A percentile compares a stretch with the other conserved stretches of the same genome.
Conservation (phyloP, 2,329 filamentous ascomycete species). For the Colletotrichum coccodes region DNA sequence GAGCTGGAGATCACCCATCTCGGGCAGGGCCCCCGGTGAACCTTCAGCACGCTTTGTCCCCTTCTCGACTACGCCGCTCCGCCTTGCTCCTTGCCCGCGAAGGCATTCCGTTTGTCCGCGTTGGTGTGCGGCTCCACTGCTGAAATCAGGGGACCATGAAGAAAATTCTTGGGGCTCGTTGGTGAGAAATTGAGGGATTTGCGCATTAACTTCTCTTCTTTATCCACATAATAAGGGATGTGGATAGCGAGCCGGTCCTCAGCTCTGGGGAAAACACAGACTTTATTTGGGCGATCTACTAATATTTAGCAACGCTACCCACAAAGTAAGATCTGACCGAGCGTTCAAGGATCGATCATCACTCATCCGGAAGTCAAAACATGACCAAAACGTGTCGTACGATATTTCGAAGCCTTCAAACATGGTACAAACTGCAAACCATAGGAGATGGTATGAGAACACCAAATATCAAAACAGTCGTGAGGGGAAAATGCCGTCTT, state of each 20-base stretch:
- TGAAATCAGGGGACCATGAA: background rate
- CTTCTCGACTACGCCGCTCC: slow-evolving; percentile 1
- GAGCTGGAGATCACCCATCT: slow-evolving; percentile 7
- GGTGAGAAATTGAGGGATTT: background rate
- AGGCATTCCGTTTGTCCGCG: slow-evolving; percentile 3
- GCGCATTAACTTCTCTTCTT: background rate
- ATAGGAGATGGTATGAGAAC: background rate
- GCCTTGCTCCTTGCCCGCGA: background rate
- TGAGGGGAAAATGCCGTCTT: background rate
- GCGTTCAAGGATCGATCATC: background rate
- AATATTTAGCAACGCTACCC: background rate
- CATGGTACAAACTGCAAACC: background rate
- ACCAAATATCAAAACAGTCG: background rate
- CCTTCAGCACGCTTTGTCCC: slow-evolving; percentile 12
- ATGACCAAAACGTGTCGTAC: background rate
- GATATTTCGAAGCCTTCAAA: background rate
- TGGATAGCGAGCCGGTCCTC: slow-evolving; percentile 1
- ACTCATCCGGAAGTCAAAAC: background rate
- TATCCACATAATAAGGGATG: slow-evolving; percentile 25
- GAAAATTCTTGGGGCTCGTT: background rate
- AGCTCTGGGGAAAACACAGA: background rate
- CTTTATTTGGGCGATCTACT: slow-evolving; percentile 7
- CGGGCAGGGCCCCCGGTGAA: slow-evolving; percentile 9
- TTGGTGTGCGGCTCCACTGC: background rate
- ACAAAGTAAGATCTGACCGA: background rate